A percentile compares a stretch with the other conserved stretches of the same genome.
Evolutionary conservation across 495 filamentous ascomycete genomes (phyloP).

Genomic region (Clohesyomyces aquaticus): DNA sequence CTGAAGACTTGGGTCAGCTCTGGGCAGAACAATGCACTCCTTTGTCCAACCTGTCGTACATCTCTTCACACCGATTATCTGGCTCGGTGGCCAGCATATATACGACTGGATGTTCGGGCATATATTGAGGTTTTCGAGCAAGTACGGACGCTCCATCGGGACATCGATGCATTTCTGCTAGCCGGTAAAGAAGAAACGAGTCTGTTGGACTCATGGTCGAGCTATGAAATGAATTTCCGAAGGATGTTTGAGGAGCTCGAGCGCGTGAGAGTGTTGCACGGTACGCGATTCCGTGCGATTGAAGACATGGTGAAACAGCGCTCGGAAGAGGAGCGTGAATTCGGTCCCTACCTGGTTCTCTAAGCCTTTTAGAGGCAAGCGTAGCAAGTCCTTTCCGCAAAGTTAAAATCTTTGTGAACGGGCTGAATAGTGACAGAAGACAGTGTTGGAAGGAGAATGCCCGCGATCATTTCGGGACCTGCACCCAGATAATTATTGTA

Average conservation of each 20-base stretch:
- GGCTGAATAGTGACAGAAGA: no score
- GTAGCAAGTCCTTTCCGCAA: no score
- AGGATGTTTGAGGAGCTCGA: neutral
- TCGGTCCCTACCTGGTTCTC: no score
- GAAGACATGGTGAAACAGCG: no score
- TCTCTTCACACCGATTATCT: neutral
- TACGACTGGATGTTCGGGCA: neutral
- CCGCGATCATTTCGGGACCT: neutral
- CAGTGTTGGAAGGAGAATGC: neutral
- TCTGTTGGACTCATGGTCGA: neutral
- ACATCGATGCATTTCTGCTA: neutral
- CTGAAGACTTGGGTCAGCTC: neutral
- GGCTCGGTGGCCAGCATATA: neutral
- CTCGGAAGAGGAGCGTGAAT: no score
- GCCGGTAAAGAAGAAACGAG: neutral
- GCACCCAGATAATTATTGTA: neutral
- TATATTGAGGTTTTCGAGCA: neutral
- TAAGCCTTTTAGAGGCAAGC: no score
- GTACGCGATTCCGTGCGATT: no score
- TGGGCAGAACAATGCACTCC: neutral
- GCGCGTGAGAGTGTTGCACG: no score
- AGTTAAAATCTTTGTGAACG: no score
- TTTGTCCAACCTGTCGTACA: neutral
- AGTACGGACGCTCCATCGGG: neutral
- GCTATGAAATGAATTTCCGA: neutral